A percentile compares a stretch with the other conserved stretches of the same genome.
These are phyloP conservation scores for Garcia nutans DNA, from an alignment of 345 rosid species.

Conservation along the genomic window DNA sequence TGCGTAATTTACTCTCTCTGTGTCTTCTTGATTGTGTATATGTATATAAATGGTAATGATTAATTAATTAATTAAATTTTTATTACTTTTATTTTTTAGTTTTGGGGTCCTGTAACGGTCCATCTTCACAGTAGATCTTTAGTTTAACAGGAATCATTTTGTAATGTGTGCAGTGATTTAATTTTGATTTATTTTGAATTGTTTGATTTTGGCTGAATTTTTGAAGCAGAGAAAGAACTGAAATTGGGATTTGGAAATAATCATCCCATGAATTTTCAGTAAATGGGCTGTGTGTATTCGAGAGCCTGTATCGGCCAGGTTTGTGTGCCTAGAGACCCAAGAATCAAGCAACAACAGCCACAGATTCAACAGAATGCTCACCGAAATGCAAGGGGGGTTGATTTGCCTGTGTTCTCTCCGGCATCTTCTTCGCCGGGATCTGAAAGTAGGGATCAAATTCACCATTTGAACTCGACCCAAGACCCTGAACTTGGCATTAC, in stretches of 20 bases:
- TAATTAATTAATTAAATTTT: not conserved
- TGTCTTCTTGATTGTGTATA: not conserved
- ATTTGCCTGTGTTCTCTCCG: slow-evolving; percentile 57
- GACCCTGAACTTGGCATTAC: slow-evolving; percentile 73
- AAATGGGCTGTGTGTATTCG: slow-evolving; percentile 95
- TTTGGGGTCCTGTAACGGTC: slow-evolving; percentile 10
- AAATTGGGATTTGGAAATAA: not conserved
- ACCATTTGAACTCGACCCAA: slow-evolving; percentile 35
- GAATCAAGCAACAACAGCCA: slow-evolving; percentile 28
- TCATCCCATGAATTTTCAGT: slow-evolving; percentile 21
- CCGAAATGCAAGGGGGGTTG: slow-evolving; percentile 21
- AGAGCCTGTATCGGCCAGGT: slow-evolving; percentile 92
- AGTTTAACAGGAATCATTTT: slow-evolving; percentile 2
- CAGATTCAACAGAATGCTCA: slow-evolving; percentile 12
- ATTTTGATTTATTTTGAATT: not conserved
- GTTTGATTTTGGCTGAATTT: not conserved
- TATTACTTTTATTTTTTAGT: not conserved
- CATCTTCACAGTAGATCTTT: not conserved
- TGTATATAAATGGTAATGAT: too few species aligned
- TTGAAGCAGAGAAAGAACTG: not conserved
- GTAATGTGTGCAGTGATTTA: not conserved
- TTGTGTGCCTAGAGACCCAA: slow-evolving; percentile 62
- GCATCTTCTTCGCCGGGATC: slow-evolving; percentile 38
- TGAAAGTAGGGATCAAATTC: slow-evolving; percentile 52
- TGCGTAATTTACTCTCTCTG: not conserved